Conservation (phyloP, 805 yeast genomes). For the Teunomyces panamensis region DNA sequence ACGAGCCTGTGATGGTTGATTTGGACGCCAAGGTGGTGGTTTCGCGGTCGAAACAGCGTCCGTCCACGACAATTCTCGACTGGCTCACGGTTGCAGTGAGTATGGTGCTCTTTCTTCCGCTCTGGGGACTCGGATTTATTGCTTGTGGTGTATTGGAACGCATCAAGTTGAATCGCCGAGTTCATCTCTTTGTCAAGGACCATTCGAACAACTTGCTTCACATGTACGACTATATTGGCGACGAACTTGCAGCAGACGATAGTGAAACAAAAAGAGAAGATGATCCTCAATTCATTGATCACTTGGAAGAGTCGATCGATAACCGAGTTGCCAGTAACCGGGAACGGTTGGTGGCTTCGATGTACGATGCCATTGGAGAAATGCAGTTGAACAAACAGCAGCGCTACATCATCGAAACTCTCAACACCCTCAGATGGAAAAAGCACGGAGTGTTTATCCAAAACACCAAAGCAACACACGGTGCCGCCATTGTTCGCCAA, state of each 20-base stretch:
- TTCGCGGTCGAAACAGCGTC: not conserved
- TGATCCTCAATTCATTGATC: slow-evolving; percentile 6
- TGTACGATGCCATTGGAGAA: slow-evolving; percentile 53
- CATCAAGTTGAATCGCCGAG: slow-evolving; percentile 26
- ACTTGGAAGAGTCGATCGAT: slow-evolving; percentile 14
- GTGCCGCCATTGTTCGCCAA: slow-evolving; percentile 73
- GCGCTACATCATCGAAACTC: slow-evolving; percentile 47
- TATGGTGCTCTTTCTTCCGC: slow-evolving; percentile 54
- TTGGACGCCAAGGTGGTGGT: slow-evolving; percentile 40
- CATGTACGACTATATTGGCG: slow-evolving; percentile 22
- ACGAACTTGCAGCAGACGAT: slow-evolving; percentile 9
- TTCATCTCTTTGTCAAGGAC: slow-evolving; percentile 25
- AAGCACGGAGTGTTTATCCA: slow-evolving; percentile 71
- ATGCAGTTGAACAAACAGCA: slow-evolving; percentile 46
- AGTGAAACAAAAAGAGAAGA: not conserved
- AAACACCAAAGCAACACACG: slow-evolving; percentile 67
- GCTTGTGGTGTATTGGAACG: slow-evolving; percentile 39
- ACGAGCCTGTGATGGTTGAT: slow-evolving; percentile 58
- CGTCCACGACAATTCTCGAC: slow-evolving; percentile 21
- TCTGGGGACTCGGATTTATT: slow-evolving; percentile 60
- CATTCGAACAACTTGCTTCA: slow-evolving; percentile 24
- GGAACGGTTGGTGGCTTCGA: slow-evolving; percentile 62
- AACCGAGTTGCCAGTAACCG: slow-evolving; percentile 18
- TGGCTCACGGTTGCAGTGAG: slow-evolving; percentile 49
- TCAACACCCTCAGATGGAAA: slow-evolving; percentile 63